phyloP scores from a whole-genome alignment of 805 yeast genomes.

The Pichia eremophila region DNA sequence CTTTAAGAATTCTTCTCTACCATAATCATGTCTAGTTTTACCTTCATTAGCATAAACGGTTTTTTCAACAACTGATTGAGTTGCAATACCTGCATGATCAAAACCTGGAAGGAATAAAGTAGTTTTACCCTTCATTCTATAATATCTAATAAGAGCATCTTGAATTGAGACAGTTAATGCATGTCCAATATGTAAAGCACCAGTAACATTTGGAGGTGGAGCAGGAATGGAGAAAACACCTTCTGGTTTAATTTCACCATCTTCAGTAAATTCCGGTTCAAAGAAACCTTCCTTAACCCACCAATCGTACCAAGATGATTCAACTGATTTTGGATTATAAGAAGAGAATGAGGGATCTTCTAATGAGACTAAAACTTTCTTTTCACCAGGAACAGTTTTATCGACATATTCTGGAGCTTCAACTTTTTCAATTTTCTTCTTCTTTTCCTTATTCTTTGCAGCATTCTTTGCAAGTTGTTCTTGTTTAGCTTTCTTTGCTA shows the following conservation, averaged over 20 bases:
- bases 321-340: constrained; percentile 86
- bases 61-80: constrained; percentile 97
- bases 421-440: constrained; percentile 62
- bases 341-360: constrained; percentile 93
- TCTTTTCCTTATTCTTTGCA: constrained; percentile 37
- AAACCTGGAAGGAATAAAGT: constrained; percentile 91
- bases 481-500: constrained; percentile 73
- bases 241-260: constrained; percentile 70
- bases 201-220: constrained; percentile 99
- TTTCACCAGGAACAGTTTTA: constrained; percentile 78
- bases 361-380: constrained; percentile 75
- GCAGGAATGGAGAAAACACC: constrained; percentile 89
- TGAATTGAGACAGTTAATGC: constrained; percentile 93
- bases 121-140: constrained; percentile 96
- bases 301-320: constrained; percentile 96
- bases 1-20: constrained; percentile 80
- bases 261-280: constrained; percentile 71
- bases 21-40: constrained; percentile 89
- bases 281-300: constrained; percentile 86
- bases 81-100: constrained; percentile 98
- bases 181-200: constrained; percentile 97
- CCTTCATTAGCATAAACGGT: constrained; percentile 82
- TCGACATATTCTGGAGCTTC: constrained; percentile 76
- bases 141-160: constrained; percentile 84
- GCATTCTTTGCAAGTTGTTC: constrained; percentile 44